phyloP scores from a whole-genome alignment of 192 early-diverging fungal genomes.

The Coemansia brasiliensis region DNA sequence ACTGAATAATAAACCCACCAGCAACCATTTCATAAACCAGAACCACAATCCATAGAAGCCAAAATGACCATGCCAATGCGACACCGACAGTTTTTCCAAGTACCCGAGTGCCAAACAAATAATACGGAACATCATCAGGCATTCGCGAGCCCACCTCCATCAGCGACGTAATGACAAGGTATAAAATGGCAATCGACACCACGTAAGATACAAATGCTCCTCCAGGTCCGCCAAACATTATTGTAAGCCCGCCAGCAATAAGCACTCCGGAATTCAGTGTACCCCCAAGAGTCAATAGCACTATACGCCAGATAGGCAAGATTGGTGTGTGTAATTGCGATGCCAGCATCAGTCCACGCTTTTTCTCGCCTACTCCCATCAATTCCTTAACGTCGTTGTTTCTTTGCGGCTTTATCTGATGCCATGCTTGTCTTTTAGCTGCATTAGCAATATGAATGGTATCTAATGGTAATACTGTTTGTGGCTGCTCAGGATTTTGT shows the following conservation, averaged over 20 bases:
- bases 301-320: constrained; percentile 1
- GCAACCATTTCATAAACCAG: constrained; percentile 20
- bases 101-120: constrained; percentile 19
- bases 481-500: not conserved
- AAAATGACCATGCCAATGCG: constrained; percentile 21
- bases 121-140: constrained; percentile 17
- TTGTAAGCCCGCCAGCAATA: constrained; percentile 20
- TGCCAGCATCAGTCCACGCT: constrained; percentile 1
- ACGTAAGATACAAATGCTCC: constrained; percentile 19
- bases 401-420: not conserved
- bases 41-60: constrained; percentile 25
- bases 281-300: constrained; percentile 9
- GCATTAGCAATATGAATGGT: constrained; percentile 1
- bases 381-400: not conserved
- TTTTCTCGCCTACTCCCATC: constrained; percentile 6
- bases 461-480: not conserved
- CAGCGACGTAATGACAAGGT: constrained; percentile 24
- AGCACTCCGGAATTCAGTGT: constrained; percentile 17
- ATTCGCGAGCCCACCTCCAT: constrained; percentile 23
- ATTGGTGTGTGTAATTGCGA: constrained; percentile 1
- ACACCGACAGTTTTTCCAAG: constrained; percentile 17
- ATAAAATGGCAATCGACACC: constrained; percentile 6
- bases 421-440: constrained; percentile 5
- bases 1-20: constrained; percentile 16
- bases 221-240: constrained; percentile 21